phyloP scores from a whole-genome alignment of 2,329 filamentous ascomycete genomes.

The Tolypocladium inflatum region DNA sequence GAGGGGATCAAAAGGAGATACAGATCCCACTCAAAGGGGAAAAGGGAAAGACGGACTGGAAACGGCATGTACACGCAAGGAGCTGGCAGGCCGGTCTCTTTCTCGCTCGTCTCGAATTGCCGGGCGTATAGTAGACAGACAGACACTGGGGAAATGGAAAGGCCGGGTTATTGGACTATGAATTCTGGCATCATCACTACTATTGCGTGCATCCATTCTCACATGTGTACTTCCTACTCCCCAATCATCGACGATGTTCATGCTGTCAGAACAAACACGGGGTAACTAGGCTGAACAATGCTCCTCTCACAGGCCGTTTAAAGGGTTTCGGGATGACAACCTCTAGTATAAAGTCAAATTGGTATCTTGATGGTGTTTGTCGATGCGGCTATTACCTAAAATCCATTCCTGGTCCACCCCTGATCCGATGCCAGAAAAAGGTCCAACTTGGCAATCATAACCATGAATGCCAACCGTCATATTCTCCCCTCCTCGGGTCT shows the following conservation, averaged over 20 bases:
- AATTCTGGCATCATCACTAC: neutral
- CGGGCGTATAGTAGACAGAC: neutral
- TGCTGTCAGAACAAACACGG: neutral
- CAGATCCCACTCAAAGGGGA: neutral
- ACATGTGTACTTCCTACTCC: neutral
- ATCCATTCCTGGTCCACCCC: neutral
- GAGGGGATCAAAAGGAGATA: neutral
- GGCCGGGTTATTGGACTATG: neutral
- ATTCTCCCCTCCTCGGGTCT: neutral
- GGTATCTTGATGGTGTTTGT: slow-evolving; percentile 1
- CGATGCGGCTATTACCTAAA: slow-evolving; percentile 3
- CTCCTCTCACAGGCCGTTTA: neutral
- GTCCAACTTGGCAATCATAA: neutral
- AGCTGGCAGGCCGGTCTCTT: neutral
- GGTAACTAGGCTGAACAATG: too few relatives aligned
- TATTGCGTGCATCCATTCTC: neutral
- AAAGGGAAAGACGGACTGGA: neutral
- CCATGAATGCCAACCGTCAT: neutral
- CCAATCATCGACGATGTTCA: neutral
- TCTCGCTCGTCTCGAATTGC: neutral
- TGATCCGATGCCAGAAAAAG: neutral
- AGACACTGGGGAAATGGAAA: neutral
- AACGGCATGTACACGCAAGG: neutral
- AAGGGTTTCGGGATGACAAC: neutral
- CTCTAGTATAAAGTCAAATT: neutral